Evolutionary conservation across 495 filamentous ascomycete genomes (phyloP).

Genomic region (Oidiodendron maius): DNA sequence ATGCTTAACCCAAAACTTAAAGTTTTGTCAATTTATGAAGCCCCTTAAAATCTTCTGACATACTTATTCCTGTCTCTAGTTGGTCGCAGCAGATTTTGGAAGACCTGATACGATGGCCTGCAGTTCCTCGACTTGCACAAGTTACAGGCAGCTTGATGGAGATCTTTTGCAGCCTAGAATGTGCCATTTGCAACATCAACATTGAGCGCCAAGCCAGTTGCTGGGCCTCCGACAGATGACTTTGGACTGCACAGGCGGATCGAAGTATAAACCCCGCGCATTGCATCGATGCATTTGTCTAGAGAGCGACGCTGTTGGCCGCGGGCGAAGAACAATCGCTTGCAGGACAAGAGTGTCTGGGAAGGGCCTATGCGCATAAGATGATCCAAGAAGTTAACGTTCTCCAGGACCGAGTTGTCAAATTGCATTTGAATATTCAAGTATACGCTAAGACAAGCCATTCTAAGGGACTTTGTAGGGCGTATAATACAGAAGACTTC

Average conservation of each 20-base stretch:
- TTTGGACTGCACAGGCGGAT: conserved; percentile 54
- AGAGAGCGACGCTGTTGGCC: conserved; percentile 28
- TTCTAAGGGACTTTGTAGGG: conserved; percentile 52
- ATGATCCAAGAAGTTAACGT: conserved; percentile 84
- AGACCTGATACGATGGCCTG: conserved; percentile 3
- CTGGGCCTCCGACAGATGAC: conserved; percentile 27
- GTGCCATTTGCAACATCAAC: conserved; percentile 74
- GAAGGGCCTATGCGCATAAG: conserved; percentile 71
- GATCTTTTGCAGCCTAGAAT: conserved; percentile 52
- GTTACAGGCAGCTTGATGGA: conserved; percentile 25
- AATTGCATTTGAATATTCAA: conserved; percentile 51
- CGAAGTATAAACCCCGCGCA: conserved; percentile 81
- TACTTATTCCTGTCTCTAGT: conserved; percentile 8
- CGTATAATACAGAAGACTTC: conserved; percentile 51
- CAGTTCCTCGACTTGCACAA: conserved; percentile 13
- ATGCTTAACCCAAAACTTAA: conserved; percentile 60
- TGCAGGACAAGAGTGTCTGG: conserved; percentile 45
- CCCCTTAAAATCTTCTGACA: conserved; percentile 37
- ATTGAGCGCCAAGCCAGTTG: conserved; percentile 64
- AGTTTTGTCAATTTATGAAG: conserved; percentile 56
- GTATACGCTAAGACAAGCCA: conserved; percentile 59
- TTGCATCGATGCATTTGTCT: conserved; percentile 51
- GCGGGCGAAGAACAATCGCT: conserved; percentile 65
- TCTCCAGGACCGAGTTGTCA: conserved; percentile 62
- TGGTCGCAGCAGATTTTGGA: conserved; percentile 19